phyloP scores from a whole-genome alignment of 2,329 filamentous ascomycete genomes.

The Aureobasidium melanogenum region DNA sequence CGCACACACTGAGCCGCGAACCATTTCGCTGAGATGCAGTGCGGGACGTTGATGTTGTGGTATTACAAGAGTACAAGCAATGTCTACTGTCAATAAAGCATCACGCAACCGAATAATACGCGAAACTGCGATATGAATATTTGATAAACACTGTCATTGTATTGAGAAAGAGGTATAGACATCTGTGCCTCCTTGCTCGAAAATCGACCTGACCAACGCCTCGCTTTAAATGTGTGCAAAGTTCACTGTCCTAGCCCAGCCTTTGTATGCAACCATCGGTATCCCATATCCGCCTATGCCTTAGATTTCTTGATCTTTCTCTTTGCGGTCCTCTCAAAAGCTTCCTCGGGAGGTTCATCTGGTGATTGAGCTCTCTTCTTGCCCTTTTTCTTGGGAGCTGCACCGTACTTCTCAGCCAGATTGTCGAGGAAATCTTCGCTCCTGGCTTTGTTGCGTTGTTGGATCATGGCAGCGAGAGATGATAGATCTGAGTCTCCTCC shows the following conservation, averaged over 20 bases:
- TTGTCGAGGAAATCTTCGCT: slow-evolving; percentile 55
- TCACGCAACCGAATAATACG: neutral
- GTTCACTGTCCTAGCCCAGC: neutral
- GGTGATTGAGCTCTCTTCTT: slow-evolving; percentile 34
- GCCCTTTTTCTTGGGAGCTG: slow-evolving; percentile 28
- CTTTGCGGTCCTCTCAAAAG: slow-evolving; percentile 41
- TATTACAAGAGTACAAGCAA: neutral
- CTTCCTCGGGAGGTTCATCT: slow-evolving; percentile 56
- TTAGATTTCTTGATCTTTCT: slow-evolving; percentile 19
- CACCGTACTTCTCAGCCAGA: slow-evolving; percentile 67
- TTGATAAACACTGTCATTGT: neutral
- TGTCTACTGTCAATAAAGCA: neutral
- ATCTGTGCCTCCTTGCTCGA: neutral
- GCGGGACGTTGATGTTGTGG: neutral
- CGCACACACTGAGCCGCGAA: neutral
- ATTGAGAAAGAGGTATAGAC: neutral
- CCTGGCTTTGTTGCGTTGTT: slow-evolving; percentile 58
- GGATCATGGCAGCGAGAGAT: slow-evolving; percentile 66
- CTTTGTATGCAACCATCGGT: neutral
- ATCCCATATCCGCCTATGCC: neutral
- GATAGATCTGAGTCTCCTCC: slow-evolving; percentile 36
- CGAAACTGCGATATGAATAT: neutral
- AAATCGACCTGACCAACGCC: neutral
- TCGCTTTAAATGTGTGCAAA: neutral
- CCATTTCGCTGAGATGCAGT: neutral